Evolutionary conservation across 441 rosid genomes (phyloP).

Genomic region (Cnidoscolus chayamansa): DNA sequence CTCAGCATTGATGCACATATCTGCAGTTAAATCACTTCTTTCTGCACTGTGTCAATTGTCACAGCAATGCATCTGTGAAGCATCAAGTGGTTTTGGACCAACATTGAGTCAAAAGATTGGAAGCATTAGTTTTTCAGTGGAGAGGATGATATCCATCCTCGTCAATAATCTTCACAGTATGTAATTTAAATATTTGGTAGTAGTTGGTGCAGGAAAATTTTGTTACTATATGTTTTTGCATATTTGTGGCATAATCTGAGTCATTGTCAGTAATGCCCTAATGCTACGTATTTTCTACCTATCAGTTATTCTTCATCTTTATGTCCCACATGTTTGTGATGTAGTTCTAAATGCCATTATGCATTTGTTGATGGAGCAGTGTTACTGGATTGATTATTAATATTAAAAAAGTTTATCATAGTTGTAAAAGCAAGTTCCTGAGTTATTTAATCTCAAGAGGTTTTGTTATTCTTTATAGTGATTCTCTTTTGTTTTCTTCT

Average conservation of each 20-base stretch:
- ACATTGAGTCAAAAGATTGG: constrained; percentile 75
- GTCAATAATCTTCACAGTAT: constrained; percentile 95
- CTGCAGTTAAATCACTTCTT: constrained; percentile 96
- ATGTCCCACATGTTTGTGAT: not conserved
- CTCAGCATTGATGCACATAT: constrained; percentile 94
- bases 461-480: not conserved
- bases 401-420: constrained; percentile 1
- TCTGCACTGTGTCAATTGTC: constrained; percentile 83
- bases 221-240: not conserved
- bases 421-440: not conserved
- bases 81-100: constrained; percentile 70
- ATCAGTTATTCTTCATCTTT: not conserved
- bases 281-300: not conserved
- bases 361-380: not conserved
- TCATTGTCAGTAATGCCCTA: not conserved
- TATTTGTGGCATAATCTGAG: not conserved
- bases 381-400: not conserved
- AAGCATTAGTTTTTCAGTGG: constrained; percentile 84
- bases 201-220: constrained; percentile 14
- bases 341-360: not conserved
- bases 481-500: not conserved
- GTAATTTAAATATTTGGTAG: constrained; percentile 35
- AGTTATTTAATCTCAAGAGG: not conserved
- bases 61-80: constrained; percentile 79
- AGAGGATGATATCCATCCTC: constrained; percentile 93